Percentiles rank a stretch among this genome's conserved stretches.
phyloP scores from a whole-genome alignment of 176 grass and related monocot genomes.

The Carex kokanica region DNA sequence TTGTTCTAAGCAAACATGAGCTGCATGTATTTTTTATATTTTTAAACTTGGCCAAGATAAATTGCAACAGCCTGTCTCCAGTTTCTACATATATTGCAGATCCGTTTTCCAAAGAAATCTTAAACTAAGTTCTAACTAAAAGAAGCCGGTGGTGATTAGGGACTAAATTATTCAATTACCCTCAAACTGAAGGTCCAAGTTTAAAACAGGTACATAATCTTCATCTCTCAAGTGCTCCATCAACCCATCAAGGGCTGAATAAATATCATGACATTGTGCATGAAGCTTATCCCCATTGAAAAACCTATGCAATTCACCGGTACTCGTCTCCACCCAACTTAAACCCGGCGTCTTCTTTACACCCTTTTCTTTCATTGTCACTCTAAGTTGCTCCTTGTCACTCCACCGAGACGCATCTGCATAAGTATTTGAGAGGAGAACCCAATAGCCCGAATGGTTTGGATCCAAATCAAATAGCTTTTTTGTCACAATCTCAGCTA shows the following conservation, averaged over 20 bases:
- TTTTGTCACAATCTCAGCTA: slow-evolving; percentile 79
- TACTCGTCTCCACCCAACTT: slow-evolving; percentile 10
- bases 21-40: background rate
- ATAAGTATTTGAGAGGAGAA: slow-evolving; percentile 38
- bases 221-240: slow-evolving; percentile 13
- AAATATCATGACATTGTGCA: background rate
- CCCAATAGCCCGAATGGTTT: slow-evolving; percentile 63
- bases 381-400: slow-evolving; percentile 6
- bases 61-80: background rate
- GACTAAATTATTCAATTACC: background rate
- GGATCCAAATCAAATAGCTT: slow-evolving; percentile 68
- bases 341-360: slow-evolving; percentile 4
- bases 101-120: background rate
- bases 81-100: background rate
- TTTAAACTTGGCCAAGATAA: background rate
- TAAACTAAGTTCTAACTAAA: background rate
- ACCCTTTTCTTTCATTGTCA: background rate
- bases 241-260: slow-evolving; percentile 7
- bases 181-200: background rate
- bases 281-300: slow-evolving; percentile 16
- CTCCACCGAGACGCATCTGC: slow-evolving; percentile 6
- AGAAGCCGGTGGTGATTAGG: background rate
- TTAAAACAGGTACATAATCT: background rate
- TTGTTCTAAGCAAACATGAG: background rate
- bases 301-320: slow-evolving; percentile 8